phyloP scores from a whole-genome alignment of 2,329 filamentous ascomycete species.

The Botrytis paeoniae region DNA sequence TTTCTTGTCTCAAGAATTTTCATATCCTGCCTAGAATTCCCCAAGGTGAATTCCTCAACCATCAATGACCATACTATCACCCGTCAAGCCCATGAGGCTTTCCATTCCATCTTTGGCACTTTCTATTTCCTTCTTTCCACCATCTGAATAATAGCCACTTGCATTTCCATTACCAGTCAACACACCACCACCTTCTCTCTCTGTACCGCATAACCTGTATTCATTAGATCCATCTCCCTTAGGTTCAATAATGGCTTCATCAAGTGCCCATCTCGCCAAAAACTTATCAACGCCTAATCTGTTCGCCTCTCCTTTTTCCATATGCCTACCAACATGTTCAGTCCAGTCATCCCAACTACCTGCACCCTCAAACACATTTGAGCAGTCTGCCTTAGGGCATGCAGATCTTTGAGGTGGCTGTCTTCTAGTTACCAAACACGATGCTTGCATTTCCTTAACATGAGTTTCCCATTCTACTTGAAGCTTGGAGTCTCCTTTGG shows the following conservation, averaged over 20 bases:
- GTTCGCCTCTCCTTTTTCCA: slow-evolving; percentile 68
- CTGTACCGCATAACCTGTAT: slow-evolving; percentile 52
- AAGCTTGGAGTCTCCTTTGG: slow-evolving; percentile 57
- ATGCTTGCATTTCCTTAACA: slow-evolving; percentile 66
- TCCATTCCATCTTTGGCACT: slow-evolving; percentile 9
- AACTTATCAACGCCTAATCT: slow-evolving; percentile 56
- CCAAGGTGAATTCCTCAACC: slow-evolving; percentile 2
- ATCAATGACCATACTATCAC: slow-evolving; percentile 19
- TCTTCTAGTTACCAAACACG: slow-evolving; percentile 70
- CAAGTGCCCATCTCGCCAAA: slow-evolving; percentile 59
- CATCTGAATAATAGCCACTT: slow-evolving; percentile 37
- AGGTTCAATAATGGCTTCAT: slow-evolving; percentile 60
- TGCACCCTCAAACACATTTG: slow-evolving; percentile 64
- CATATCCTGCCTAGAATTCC: not conserved
- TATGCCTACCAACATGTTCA: slow-evolving; percentile 86
- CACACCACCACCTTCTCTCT: slow-evolving; percentile 31
- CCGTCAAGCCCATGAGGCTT: slow-evolving; percentile 13
- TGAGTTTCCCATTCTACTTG: slow-evolving; percentile 62
- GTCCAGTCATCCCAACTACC: slow-evolving; percentile 87
- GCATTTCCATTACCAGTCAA: slow-evolving; percentile 25
- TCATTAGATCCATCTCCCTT: slow-evolving; percentile 49
- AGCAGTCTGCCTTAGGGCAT: slow-evolving; percentile 70
- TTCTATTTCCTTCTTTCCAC: slow-evolving; percentile 22
- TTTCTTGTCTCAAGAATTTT: not conserved
- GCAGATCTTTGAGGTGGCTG: slow-evolving; percentile 67